A percentile compares a stretch with the other conserved stretches of the same genome.
These are phyloP conservation scores for Penicillium sp. DNA, from an alignment of 2,329 filamentous ascomycete species.

Conservation along the genomic window DNA sequence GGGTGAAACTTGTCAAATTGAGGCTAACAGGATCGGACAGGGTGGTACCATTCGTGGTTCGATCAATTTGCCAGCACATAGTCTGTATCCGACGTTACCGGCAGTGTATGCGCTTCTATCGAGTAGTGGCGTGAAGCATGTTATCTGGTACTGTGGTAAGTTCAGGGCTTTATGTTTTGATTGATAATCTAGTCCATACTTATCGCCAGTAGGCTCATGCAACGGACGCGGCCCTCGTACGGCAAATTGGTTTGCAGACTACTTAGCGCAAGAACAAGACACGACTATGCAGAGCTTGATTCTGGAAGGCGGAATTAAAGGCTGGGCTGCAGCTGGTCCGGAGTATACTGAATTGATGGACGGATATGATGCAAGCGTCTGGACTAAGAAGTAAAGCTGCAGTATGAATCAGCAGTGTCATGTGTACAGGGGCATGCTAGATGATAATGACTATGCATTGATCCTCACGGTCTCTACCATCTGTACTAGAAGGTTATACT, in stretches of 20 bases:
- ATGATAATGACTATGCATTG: background rate
- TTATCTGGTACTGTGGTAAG: conserved; percentile 53
- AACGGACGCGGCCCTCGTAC: conserved; percentile 61
- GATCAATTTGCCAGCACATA: conserved; percentile 55
- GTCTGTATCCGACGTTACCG: conserved; percentile 45
- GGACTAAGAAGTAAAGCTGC: conserved; percentile 21
- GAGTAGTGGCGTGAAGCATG: conserved; percentile 38
- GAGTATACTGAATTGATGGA: conserved; percentile 59
- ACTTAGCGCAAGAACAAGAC: conserved; percentile 53
- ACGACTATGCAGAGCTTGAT: conserved; percentile 56
- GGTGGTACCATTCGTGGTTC: conserved; percentile 67
- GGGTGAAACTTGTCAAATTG: background rate
- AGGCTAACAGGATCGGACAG: conserved; percentile 31
- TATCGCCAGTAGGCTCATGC: conserved; percentile 56
- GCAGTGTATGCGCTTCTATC: conserved; percentile 43
- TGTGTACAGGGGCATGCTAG: background rate
- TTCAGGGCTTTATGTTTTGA: conserved; percentile 8
- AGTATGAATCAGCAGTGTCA: background rate
- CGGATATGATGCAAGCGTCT: conserved; percentile 42
- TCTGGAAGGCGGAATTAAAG: conserved; percentile 60
- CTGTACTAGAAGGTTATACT: background rate
- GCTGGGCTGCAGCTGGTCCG: conserved; percentile 57
- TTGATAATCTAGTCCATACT: background rate
- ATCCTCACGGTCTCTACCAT: too few relatives aligned
- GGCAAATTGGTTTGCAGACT: conserved; percentile 62